Conservation (phyloP, 768 basidiomycete species). For the Serendipita vermifera region DNA sequence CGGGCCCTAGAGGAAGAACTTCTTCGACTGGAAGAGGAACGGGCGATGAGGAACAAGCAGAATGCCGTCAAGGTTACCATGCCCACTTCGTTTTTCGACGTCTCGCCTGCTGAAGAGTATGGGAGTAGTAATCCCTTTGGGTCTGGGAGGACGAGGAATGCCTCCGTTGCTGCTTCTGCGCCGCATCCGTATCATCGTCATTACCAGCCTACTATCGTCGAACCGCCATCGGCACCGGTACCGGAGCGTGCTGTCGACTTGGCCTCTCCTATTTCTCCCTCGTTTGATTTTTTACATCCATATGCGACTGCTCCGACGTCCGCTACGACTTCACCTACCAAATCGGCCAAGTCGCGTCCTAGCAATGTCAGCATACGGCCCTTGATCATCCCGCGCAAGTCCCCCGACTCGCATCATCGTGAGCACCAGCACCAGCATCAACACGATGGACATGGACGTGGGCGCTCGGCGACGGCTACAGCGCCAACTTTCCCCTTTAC, state of each 20-base stretch:
- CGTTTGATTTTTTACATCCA: slow-evolving; percentile 5
- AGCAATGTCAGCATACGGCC: background rate
- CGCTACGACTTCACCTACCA: background rate
- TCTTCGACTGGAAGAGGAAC: background rate
- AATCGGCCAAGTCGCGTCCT: background rate
- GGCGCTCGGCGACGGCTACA: too few species aligned
- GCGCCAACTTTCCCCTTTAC: background rate
- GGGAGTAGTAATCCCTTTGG: background rate
- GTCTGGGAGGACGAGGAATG: background rate
- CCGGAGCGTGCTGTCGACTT: background rate
- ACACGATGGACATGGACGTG: too few species aligned
- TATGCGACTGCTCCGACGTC: background rate
- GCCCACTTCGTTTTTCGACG: slow-evolving; percentile 2
- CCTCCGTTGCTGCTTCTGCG: background rate
- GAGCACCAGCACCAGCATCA: too few species aligned
- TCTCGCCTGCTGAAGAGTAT: background rate
- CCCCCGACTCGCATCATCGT: too few species aligned
- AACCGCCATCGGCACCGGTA: background rate
- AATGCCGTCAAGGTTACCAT: background rate
- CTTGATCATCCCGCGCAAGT: too few species aligned
- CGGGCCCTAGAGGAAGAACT: background rate
- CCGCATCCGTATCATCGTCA: slow-evolving; percentile 3
- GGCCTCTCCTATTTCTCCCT: background rate
- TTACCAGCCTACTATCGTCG: background rate
- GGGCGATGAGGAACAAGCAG: background rate